Percentiles rank a stretch among this genome's conserved stretches.
These are phyloP conservation scores for Termitomyces sp. DNA, from an alignment of 1,284 basidiomycete species.

Conservation along the genomic window DNA sequence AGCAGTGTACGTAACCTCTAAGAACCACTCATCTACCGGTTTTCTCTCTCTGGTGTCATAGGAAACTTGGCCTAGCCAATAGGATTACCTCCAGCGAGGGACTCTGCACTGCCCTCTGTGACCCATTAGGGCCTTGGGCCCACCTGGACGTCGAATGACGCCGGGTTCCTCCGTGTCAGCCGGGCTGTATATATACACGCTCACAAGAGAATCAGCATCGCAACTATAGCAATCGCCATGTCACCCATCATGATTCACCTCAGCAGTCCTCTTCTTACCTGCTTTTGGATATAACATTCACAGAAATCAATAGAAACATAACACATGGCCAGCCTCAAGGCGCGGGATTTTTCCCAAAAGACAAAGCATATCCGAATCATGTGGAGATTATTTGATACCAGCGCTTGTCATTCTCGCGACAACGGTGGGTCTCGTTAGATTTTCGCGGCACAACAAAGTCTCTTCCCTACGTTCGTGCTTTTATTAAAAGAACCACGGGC, in stretches of 20 bases:
- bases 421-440: background rate
- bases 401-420: background rate
- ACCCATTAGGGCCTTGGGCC: background rate
- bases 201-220: background rate
- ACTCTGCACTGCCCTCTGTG: conserved; percentile 1
- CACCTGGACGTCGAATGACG: background rate
- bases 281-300: background rate
- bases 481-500: too few relatives aligned
- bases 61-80: background rate
- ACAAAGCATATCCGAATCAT: background rate
- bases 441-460: background rate
- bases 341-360: background rate
- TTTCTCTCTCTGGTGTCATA: background rate
- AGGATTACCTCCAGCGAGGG: background rate
- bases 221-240: conserved; percentile 9
- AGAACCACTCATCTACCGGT: background rate
- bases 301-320: background rate
- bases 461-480: background rate
- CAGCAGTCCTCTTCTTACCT: background rate
- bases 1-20: background rate
- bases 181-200: background rate
- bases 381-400: background rate
- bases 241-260: background rate
- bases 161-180: background rate
- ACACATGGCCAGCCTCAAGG: background rate